Conservation (phyloP, 441 rosid species). For the Syzygium malaccense region DNA sequence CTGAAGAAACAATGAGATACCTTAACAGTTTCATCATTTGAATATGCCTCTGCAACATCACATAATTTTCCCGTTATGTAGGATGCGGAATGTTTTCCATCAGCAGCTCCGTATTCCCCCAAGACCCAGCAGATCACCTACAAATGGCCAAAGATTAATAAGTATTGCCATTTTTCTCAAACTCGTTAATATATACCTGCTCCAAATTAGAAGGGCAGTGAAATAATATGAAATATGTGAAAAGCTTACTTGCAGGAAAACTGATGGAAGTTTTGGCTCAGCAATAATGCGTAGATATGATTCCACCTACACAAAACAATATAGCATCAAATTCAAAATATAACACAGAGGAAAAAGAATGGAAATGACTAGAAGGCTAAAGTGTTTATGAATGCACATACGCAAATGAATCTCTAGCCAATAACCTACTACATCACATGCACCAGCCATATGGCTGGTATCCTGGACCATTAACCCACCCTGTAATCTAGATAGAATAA, state of each 20-base stretch:
- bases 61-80: slow-evolving; percentile 84
- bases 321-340: not conserved
- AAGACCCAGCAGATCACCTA: slow-evolving; percentile 96
- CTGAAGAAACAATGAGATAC: slow-evolving; percentile 20
- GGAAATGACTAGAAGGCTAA: not conserved
- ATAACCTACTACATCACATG: not conserved
- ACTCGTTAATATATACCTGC: not conserved
- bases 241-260: slow-evolving; percentile 74
- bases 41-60: slow-evolving; percentile 93
- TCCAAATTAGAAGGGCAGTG: not conserved
- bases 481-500: not conserved
- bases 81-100: slow-evolving; percentile 74
- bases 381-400: not conserved
- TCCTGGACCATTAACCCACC: not conserved
- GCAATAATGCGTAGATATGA: slow-evolving; percentile 79
- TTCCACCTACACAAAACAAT: slow-evolving; percentile 51
- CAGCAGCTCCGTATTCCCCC: slow-evolving; percentile 95
- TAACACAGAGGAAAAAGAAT: not conserved
- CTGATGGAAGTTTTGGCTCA: slow-evolving; percentile 96
- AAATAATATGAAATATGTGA: not conserved
- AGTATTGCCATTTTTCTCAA: not conserved
- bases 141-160: slow-evolving; percentile 16
- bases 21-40: slow-evolving; percentile 89
- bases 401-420: not conserved
- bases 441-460: not conserved